Base-by-base conservation (phyloP, 2,329 filamentous ascomycete genomes). In the Chalaropsis ovoidea region DNA sequence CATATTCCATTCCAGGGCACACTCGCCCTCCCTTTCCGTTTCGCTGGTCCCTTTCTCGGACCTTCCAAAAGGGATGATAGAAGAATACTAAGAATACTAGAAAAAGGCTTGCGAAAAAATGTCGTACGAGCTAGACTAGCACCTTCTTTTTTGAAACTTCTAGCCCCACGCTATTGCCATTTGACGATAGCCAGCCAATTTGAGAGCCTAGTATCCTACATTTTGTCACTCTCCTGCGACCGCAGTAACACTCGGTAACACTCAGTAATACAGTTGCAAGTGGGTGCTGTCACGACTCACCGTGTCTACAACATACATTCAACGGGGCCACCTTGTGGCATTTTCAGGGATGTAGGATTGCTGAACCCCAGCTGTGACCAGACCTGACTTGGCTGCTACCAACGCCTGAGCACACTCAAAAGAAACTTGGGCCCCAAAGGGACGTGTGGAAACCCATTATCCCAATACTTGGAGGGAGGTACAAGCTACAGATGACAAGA, bases 81-180 rank as follows among this genome's bases (percentile, higher is more conserved):
- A 47, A 39, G 17, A 58, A 58, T 1, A 39, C 54, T 15, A 8
- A 58, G 3, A 52, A 11, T 52, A 24, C 5, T 24, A 15, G 47
- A 58, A 58, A 58, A 58, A 39, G 13, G 52, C 27, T 56, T 56
- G 27, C 3, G 52, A 17, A 39, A 39, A 54, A 52, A 52, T n/a
- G 27, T 39, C 54, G 54, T 58, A 58, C n/a, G 54, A 58, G 54
- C 54, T 39, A 58, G 27, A 39, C n/a, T 58, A 39, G 54, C 54
- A 58, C 7, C 31, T 58, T 17, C 54, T n/a, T 58, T 58, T 58
- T 58, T 58, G 54, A 58, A 58, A 58, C 54, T 39, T 35, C 54
- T 39, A 58, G 54, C 54, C 54, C 54, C 31, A 39, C 31, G 27
- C 27, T 58, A 58, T 22, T 19, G 27, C 54, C 17, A 58, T 39